Evolutionary conservation across 208 protist genomes (phyloP).

Genomic region (Herpetomonas samuelpessoai): DNA sequence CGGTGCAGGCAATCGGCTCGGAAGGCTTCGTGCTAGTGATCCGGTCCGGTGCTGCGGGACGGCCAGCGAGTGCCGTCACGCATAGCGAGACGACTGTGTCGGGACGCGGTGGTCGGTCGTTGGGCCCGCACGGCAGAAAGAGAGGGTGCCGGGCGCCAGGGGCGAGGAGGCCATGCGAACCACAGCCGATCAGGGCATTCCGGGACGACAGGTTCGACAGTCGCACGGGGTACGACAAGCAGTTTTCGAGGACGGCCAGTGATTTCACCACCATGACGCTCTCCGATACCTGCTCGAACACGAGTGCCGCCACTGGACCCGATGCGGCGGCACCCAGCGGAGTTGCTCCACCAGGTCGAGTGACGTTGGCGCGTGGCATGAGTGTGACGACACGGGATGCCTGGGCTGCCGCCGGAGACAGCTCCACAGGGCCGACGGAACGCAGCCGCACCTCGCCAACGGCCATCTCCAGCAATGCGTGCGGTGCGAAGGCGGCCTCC

Average conservation of each 20-base stretch:
- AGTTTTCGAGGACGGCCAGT: background rate
- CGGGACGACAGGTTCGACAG: background rate
- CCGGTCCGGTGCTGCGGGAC: background rate
- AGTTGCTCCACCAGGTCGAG: too few relatives aligned
- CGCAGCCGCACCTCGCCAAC: background rate
- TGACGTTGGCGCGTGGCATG: background rate
- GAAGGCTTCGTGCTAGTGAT: conserved; percentile 11
- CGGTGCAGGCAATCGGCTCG: conserved; percentile 23
- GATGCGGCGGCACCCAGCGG: background rate
- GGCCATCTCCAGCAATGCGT: conserved; percentile 4
- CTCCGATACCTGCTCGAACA: conserved; percentile 1
- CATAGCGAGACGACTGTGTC: background rate
- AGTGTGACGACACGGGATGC: background rate
- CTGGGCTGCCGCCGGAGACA: background rate
- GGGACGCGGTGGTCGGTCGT: background rate
- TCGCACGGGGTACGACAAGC: background rate
- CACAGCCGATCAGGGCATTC: background rate
- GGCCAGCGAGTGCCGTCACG: background rate
- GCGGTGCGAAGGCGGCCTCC: conserved; percentile 7
- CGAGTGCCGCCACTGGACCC: background rate
- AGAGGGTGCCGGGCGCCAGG: conserved; percentile 1
- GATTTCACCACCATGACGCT: background rate
- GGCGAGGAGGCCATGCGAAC: background rate
- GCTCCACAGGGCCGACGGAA: background rate
- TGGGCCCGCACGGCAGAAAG: background rate